Conservation (phyloP, 352 stramenopile genomes). For the Thraustochytrium sp. region DNA sequence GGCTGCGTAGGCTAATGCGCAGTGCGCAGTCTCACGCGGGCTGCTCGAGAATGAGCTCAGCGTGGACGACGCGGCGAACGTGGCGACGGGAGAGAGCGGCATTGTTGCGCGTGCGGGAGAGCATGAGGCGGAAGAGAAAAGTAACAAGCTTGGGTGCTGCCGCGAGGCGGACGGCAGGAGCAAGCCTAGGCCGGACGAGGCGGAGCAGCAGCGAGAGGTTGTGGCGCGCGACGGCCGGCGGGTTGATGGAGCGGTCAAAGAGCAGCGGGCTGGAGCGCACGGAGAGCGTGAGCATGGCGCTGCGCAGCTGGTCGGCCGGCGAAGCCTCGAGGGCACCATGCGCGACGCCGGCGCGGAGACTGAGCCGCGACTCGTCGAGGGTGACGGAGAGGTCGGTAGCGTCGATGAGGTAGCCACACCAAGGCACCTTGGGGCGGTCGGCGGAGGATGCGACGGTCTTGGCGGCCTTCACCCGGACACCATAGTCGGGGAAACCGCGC, state of each 20-base stretch:
- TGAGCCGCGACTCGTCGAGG: not conserved
- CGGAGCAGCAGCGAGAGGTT: not conserved
- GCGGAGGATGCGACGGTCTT: not conserved
- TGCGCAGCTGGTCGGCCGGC: not conserved
- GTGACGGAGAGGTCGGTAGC: not conserved
- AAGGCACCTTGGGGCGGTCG: not conserved
- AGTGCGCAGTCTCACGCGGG: no score
- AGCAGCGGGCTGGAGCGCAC: not conserved
- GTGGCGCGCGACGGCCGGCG: not conserved
- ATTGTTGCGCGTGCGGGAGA: not conserved
- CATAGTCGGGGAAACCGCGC: not conserved
- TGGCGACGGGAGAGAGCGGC: not conserved
- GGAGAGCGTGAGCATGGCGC: not conserved
- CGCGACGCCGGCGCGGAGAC: not conserved
- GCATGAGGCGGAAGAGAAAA: not conserved
- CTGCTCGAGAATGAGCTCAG: no score
- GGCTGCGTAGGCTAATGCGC: no score
- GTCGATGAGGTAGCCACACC: not conserved
- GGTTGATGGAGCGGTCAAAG: slow-evolving; percentile 21
- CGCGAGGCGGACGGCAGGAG: not conserved
- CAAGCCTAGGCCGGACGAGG: not conserved
- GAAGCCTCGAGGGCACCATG: not conserved
- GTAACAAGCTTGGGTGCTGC: not conserved
- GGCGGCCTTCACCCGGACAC: not conserved
- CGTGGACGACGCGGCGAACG: not conserved